Evolutionary conservation across 164 flowering plant species (phyloP).

Genomic region (Umbellularia californica): DNA sequence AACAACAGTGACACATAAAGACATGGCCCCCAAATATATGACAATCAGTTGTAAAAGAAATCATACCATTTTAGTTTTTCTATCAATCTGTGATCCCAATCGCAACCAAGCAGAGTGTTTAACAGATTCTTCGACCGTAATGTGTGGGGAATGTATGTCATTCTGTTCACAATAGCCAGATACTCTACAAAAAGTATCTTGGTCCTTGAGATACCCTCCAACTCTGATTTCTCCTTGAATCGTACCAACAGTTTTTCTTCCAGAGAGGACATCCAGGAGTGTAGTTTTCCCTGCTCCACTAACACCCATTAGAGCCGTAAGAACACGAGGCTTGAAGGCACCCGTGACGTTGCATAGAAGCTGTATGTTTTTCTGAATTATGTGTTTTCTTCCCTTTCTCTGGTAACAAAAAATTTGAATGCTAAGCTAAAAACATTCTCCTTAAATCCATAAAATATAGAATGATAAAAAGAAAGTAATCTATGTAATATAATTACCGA

Average conservation of each 20-base stretch:
- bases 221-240: constrained; percentile 64
- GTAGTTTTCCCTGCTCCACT: constrained; percentile 91
- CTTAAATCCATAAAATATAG: not conserved
- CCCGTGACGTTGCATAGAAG: constrained; percentile 63
- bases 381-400: constrained; percentile 10
- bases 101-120: constrained; percentile 76
- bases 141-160: constrained; percentile 73
- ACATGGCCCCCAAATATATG: no score
- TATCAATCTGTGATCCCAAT: constrained; percentile 11
- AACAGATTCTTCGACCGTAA: constrained; percentile 68
- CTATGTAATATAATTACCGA: constrained; percentile 16
- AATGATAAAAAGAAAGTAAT: not conserved
- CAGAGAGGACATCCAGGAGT: constrained; percentile 71
- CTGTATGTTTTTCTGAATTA: constrained; percentile 44
- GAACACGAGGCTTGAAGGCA: constrained; percentile 61
- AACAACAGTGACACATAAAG: no score
- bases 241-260: constrained; percentile 68
- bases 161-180: constrained; percentile 80
- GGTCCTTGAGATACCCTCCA: constrained; percentile 66
- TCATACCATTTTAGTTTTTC: not conserved
- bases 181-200: constrained; percentile 69
- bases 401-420: not conserved
- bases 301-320: constrained; percentile 79
- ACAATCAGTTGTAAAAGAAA: not conserved
- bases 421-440: not conserved